These are phyloP conservation scores for Yarrowia sp. DNA, from an alignment of 805 yeast species.

Conservation along the genomic window DNA sequence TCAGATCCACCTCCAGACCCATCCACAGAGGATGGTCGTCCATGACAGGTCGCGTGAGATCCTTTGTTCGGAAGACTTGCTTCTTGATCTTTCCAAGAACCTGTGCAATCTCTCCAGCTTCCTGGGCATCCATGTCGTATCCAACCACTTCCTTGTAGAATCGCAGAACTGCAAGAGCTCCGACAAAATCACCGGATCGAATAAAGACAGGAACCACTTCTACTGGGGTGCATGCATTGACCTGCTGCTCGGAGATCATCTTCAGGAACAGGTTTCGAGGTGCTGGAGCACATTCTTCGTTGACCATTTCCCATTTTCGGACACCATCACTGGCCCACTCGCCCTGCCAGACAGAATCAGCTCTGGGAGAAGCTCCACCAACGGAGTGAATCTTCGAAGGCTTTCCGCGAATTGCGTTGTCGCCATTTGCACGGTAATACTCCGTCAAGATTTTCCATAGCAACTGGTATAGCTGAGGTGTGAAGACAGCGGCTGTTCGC, in stretches of 20 bases:
- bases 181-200: slow-evolving; percentile 10
- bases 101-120: background rate
- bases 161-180: slow-evolving; percentile 5
- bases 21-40: slow-evolving; percentile 15
- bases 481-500: background rate
- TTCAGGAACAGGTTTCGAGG: slow-evolving; percentile 17
- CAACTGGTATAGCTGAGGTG: background rate
- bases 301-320: background rate
- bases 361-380: background rate
- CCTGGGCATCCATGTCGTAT: background rate
- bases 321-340: background rate
- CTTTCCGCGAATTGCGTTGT: background rate
- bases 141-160: slow-evolving; percentile 24
- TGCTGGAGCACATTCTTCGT: slow-evolving; percentile 1
- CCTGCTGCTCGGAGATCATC: slow-evolving; percentile 14
- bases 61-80: background rate
- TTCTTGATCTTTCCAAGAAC: background rate
- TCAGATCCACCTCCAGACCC: slow-evolving; percentile 17
- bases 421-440: background rate
- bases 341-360: background rate
- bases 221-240: background rate
- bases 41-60: background rate
- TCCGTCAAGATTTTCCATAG: slow-evolving; percentile 5
- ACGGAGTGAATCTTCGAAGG: background rate
- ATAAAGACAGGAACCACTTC: background rate